Evolutionary conservation across 352 stramenopile species (phyloP).

Genomic region (Pythium biforme): DNA sequence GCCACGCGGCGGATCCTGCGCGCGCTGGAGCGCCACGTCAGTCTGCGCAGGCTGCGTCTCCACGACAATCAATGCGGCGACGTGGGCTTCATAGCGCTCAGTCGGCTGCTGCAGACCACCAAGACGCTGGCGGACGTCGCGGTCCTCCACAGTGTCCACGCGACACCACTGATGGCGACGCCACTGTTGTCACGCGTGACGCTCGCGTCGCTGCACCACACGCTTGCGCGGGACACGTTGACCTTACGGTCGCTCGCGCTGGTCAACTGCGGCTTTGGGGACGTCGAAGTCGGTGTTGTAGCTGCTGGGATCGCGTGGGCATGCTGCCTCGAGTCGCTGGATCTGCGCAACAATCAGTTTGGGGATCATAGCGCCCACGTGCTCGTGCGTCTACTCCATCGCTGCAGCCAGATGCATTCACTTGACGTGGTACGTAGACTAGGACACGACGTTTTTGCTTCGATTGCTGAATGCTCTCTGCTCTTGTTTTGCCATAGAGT

Average conservation of each 20-base stretch:
- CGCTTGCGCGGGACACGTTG: constrained; percentile 34
- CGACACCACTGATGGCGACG: not conserved
- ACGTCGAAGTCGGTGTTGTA: constrained; percentile 36
- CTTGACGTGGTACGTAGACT: constrained; percentile 40
- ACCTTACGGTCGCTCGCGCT: constrained; percentile 32
- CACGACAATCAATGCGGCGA: constrained; percentile 1
- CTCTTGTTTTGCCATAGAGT: constrained; percentile 22
- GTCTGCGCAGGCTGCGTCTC: constrained; percentile 18
- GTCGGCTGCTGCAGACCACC: not conserved
- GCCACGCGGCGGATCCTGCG: constrained; percentile 30
- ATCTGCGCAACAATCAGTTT: constrained; percentile 38
- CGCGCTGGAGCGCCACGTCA: constrained; percentile 30
- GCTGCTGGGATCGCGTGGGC: constrained; percentile 43
- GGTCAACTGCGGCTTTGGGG: constrained; percentile 38
- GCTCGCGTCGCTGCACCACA: constrained; percentile 37
- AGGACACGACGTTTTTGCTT: not conserved
- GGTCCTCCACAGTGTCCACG: not conserved
- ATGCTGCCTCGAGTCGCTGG: constrained; percentile 33
- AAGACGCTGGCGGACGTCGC: not conserved
- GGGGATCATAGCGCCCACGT: constrained; percentile 31
- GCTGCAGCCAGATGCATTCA: constrained; percentile 29
- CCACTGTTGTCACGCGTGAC: constrained; percentile 30
- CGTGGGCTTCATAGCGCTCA: not conserved
- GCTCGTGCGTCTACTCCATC: constrained; percentile 35
- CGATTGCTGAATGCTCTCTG: not conserved